Evolutionary conservation across 2,329 filamentous ascomycete genomes (phyloP).

Genomic region (Fusarium musae): DNA sequence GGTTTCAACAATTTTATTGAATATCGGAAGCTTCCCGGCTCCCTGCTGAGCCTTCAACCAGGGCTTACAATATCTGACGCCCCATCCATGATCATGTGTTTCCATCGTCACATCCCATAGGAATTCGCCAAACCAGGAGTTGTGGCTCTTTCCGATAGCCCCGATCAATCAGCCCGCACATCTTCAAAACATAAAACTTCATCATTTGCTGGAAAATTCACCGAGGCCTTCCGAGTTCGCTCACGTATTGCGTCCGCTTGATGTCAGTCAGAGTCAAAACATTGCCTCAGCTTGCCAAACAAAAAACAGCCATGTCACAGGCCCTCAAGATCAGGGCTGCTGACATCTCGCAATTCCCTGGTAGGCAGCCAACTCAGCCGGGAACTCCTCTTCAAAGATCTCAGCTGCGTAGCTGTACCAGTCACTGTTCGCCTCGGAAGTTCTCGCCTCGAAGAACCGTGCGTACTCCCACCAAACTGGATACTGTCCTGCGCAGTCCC

Average conservation of each 20-base stretch:
- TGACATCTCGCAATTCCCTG: slow-evolving; percentile 48
- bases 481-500: slow-evolving; percentile 49
- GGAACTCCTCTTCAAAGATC: slow-evolving; percentile 43
- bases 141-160: not conserved
- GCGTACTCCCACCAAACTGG: slow-evolving; percentile 51
- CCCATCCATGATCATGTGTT: not conserved
- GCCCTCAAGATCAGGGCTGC: slow-evolving; percentile 17
- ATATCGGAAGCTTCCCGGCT: not conserved
- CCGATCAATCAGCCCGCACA: not conserved
- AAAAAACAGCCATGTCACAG: not conserved
- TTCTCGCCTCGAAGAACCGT: slow-evolving; percentile 49
- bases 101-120: not conserved
- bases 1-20: not conserved
- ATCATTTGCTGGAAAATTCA: not conserved
- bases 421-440: slow-evolving; percentile 42
- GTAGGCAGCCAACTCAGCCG: slow-evolving; percentile 45
- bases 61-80: not conserved
- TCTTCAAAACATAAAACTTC: not conserved
- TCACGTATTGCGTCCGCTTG: too few species aligned
- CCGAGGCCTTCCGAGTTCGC: not conserved
- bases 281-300: not conserved
- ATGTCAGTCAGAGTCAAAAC: not conserved
- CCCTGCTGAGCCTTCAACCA: not conserved
- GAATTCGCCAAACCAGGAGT: not conserved
- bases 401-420: slow-evolving; percentile 48